These are phyloP conservation scores for Polytrichum formosum DNA, from an alignment of 225 moss, liverwort and hornwort species.

Conservation along the genomic window DNA sequence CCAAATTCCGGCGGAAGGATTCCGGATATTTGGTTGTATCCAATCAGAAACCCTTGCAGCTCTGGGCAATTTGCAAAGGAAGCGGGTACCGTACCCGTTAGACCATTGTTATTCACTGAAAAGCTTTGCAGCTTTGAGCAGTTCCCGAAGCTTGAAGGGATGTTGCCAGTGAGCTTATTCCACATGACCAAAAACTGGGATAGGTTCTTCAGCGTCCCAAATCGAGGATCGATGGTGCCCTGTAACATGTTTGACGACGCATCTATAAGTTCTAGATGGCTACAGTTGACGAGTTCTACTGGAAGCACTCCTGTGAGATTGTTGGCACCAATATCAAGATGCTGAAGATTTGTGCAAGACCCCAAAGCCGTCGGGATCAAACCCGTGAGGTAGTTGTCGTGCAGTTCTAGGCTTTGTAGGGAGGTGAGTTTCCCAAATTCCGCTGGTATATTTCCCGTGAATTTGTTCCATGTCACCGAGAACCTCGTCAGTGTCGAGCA, in stretches of 20 bases:
- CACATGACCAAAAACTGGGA: neutral
- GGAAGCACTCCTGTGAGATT: slow-evolving; percentile 23
- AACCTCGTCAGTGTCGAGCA: slow-evolving; percentile 25
- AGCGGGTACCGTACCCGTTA: slow-evolving; percentile 22
- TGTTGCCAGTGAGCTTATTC: slow-evolving; percentile 20
- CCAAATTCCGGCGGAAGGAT: slow-evolving; percentile 27
- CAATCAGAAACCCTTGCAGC: slow-evolving; percentile 32
- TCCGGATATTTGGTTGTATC: slow-evolving; percentile 22
- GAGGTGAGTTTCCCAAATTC: slow-evolving; percentile 12
- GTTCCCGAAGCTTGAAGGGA: slow-evolving; percentile 35
- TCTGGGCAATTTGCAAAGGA: slow-evolving; percentile 23
- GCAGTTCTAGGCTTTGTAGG: slow-evolving; percentile 14
- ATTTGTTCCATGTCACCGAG: slow-evolving; percentile 16
- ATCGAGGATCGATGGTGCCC: slow-evolving; percentile 17
- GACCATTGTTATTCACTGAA: slow-evolving; percentile 10
- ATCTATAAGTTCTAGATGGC: slow-evolving; percentile 2
- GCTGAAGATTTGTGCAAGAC: slow-evolving; percentile 37
- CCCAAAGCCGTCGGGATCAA: slow-evolving; percentile 36
- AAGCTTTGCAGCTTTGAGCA: slow-evolving; percentile 33
- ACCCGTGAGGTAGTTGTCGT: slow-evolving; percentile 51
- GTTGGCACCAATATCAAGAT: slow-evolving; percentile 27
- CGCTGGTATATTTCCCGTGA: neutral
- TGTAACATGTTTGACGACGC: neutral
- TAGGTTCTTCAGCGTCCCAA: slow-evolving; percentile 20
- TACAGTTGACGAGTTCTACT: slow-evolving; percentile 16